Evolutionary conservation across 768 basidiomycete genomes (phyloP).

Genomic region (Lyophyllum shimeji): DNA sequence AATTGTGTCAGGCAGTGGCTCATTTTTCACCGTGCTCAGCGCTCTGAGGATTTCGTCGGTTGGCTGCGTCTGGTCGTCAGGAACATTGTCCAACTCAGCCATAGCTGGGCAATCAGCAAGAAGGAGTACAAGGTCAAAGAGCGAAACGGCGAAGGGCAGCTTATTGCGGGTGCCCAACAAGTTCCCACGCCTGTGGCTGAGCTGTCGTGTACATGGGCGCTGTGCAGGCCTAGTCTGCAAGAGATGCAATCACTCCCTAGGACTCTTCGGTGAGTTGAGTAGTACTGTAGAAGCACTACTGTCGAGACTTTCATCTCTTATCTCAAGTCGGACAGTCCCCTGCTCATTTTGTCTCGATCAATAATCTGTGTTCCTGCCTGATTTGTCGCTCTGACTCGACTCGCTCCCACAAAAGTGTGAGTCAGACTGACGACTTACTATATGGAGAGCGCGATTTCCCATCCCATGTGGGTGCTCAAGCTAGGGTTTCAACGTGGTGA

Average conservation of each 20-base stretch:
- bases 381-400: conserved; percentile 16
- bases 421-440: conserved; percentile 5
- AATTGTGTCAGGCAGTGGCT: conserved; percentile 23
- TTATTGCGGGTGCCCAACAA: background rate
- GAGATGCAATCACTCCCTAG: too few species aligned
- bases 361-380: conserved; percentile 1
- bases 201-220: background rate
- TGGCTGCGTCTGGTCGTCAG: conserved; percentile 32
- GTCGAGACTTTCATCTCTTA: background rate
- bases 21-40: conserved; percentile 27
- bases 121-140: conserved; percentile 7
- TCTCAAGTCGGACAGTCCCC: background rate
- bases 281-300: background rate
- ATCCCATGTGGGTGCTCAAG: background rate
- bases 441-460: background rate
- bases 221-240: background rate
- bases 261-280: too few species aligned
- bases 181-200: conserved; percentile 13
- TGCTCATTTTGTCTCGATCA: conserved; percentile 15
- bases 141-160: background rate
- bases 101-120: conserved; percentile 4
- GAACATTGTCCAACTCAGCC: conserved; percentile 15
- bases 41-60: conserved; percentile 36
- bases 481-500: too few species aligned
- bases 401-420: conserved; percentile 5